phyloP scores from a whole-genome alignment of 1,284 basidiomycete species.

The Ceratobasidium sp. region DNA sequence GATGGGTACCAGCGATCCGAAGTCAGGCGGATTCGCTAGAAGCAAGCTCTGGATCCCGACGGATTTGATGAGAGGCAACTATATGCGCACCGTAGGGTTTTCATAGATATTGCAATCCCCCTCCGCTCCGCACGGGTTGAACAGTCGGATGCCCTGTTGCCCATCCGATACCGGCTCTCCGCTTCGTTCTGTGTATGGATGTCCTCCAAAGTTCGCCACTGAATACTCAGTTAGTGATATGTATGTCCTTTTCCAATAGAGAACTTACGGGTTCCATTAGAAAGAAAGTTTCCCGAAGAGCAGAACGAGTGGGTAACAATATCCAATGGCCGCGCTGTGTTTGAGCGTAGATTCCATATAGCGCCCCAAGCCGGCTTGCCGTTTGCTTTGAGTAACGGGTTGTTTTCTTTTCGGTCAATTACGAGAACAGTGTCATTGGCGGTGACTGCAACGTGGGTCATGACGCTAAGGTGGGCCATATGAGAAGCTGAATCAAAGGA shows the following conservation, averaged over 20 bases:
- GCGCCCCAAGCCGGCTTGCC: slow-evolving; percentile 74
- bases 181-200: slow-evolving; percentile 76
- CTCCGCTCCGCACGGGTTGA: slow-evolving; percentile 68
- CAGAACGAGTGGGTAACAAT: slow-evolving; percentile 88
- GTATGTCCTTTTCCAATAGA: no score
- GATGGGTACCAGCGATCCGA: slow-evolving; percentile 83
- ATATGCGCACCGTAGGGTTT: slow-evolving; percentile 58
- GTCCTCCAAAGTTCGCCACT: slow-evolving; percentile 75
- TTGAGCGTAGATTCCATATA: slow-evolving; percentile 72
- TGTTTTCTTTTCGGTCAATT: slow-evolving; percentile 86
- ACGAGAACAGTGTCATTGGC: slow-evolving; percentile 50
- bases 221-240: background rate
- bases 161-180: slow-evolving; percentile 59
- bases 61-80: no score
- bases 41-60: background rate
- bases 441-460: background rate
- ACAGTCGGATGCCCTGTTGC: slow-evolving; percentile 62
- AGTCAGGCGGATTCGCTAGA: slow-evolving; percentile 67
- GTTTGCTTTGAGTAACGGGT: slow-evolving; percentile 66
- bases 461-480: background rate
- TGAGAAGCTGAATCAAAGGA: background rate
- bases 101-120: slow-evolving; percentile 70
- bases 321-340: slow-evolving; percentile 68
- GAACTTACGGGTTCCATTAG: slow-evolving; percentile 67
- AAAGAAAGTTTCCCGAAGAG: slow-evolving; percentile 79